These are phyloP conservation scores for Bolboschoenoplectus hybrid DNA, from an alignment of 202 grass and related monocot genomes.

Conservation along the genomic window DNA sequence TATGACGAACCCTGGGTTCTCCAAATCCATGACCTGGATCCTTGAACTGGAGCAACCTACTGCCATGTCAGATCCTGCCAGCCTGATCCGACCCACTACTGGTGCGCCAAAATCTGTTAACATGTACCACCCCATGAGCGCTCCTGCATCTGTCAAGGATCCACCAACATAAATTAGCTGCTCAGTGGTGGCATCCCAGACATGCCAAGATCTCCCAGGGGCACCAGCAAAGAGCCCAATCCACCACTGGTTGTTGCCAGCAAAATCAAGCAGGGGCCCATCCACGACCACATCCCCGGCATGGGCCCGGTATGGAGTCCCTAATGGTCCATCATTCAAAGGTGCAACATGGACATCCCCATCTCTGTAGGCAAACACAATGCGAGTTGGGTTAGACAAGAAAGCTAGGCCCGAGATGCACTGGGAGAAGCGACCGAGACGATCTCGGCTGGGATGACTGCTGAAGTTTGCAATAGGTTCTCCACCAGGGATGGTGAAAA, in stretches of 20 bases:
- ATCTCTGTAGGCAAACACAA: constrained; percentile 36
- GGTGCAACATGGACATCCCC: constrained; percentile 40
- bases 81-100: constrained; percentile 26
- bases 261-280: constrained; percentile 46
- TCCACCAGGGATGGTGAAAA: constrained; percentile 42
- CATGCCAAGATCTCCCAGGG: constrained; percentile 44
- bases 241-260: constrained; percentile 40
- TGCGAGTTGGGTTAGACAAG: constrained; percentile 32
- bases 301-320: constrained; percentile 8
- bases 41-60: constrained; percentile 43
- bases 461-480: constrained; percentile 22
- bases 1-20: constrained; percentile 22
- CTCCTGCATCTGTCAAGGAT: constrained; percentile 33
- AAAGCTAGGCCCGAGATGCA: constrained; percentile 43
- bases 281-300: constrained; percentile 41
- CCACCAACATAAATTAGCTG: constrained; percentile 43
- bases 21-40: constrained; percentile 41
- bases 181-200: constrained; percentile 43
- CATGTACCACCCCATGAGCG: constrained; percentile 45
- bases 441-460: constrained; percentile 30
- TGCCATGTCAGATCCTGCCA: background rate
- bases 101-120: constrained; percentile 32
- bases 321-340: background rate
- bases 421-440: constrained; percentile 46
- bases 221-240: constrained; percentile 50